phyloP scores from a whole-genome alignment of 805 yeast genomes.

The Starmerella riodocensis region DNA sequence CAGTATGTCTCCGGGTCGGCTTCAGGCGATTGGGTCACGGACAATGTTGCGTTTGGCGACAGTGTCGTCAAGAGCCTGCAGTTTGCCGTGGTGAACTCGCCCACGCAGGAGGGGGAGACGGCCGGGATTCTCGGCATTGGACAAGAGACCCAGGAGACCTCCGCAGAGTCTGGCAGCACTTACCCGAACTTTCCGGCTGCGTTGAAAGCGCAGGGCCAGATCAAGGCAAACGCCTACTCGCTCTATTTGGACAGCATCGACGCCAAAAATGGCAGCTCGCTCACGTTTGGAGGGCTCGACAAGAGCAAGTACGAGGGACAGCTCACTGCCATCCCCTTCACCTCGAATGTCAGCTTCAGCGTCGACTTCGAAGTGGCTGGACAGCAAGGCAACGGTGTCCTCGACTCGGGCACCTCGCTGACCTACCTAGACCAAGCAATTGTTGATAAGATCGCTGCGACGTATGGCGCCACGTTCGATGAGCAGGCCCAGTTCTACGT shows the following conservation, averaged over 20 bases:
- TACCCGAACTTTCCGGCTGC: conserved; percentile 27
- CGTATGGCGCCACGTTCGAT: conserved; percentile 12
- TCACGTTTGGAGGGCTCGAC: conserved; percentile 55
- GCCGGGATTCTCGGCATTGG: conserved; percentile 16
- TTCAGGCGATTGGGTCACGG: conserved; percentile 46
- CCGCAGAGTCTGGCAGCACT: conserved; percentile 4
- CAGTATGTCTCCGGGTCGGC: conserved; percentile 32
- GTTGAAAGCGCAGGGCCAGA: conserved; percentile 31
- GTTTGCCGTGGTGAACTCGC: conserved; percentile 9
- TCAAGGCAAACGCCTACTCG: conserved; percentile 34
- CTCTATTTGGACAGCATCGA: conserved; percentile 31
- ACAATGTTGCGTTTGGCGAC: conserved; percentile 38
- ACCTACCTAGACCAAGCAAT: conserved; percentile 31
- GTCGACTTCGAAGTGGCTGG: conserved; percentile 15
- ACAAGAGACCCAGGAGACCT: conserved; percentile 7
- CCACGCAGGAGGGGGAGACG: conserved; percentile 5
- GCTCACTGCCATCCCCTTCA: conserved; percentile 20
- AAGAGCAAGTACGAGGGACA: conserved; percentile 44
- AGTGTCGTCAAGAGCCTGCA: conserved; percentile 27
- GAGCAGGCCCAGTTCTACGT: conserved; percentile 3
- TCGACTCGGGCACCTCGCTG: conserved; percentile 46
- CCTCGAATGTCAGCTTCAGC: conserved; percentile 6
- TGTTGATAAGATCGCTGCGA: conserved; percentile 7
- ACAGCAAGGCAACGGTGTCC: conserved; percentile 10
- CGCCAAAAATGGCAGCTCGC: conserved; percentile 15